These are phyloP conservation scores for Diutina sp. DNA, from an alignment of 1,139 yeast genomes.

Conservation along the genomic window DNA sequence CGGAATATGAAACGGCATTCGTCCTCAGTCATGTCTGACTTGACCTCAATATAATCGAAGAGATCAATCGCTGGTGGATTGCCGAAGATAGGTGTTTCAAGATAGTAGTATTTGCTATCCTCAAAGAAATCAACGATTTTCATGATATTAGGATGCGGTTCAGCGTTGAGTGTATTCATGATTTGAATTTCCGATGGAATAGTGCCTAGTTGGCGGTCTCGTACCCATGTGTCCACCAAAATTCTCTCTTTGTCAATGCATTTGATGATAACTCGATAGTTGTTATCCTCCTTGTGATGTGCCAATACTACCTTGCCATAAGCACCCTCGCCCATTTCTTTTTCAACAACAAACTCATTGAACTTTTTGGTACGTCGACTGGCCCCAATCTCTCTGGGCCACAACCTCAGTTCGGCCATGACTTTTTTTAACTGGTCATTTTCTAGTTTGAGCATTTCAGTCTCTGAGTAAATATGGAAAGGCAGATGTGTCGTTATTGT, in stretches of 20 bases:
- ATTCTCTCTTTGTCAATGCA: conserved; percentile 87
- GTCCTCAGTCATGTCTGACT: conserved; percentile 60
- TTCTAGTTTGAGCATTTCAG: conserved; percentile 29
- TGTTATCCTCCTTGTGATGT: conserved; percentile 47
- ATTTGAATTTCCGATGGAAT: conserved; percentile 92
- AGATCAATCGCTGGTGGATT: conserved; percentile 81
- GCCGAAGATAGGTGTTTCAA: conserved; percentile 87
- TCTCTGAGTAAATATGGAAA: conserved; percentile 17
- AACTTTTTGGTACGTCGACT: conserved; percentile 55
- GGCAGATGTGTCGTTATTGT: not conserved
- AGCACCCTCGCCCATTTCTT: conserved; percentile 91
- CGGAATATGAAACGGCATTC: conserved; percentile 70
- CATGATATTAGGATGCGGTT: conserved; percentile 81
- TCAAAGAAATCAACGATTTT: conserved; percentile 83
- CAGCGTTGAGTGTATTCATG: conserved; percentile 61
- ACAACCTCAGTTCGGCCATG: conserved; percentile 22
- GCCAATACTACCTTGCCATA: conserved; percentile 87
- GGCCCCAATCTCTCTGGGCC: conserved; percentile 49
- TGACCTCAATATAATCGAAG: conserved; percentile 81
- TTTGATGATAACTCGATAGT: conserved; percentile 65
- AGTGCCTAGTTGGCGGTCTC: conserved; percentile 83
- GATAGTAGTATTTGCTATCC: conserved; percentile 75
- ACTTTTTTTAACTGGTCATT: conserved; percentile 25
- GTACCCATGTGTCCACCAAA: conserved; percentile 92
- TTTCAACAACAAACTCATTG: conserved; percentile 54